Evolutionary conservation across 2,329 filamentous ascomycete species (phyloP), one percentile per base, ranked within the genome.

Genomic region (Aspergillus piperis): DNA sequence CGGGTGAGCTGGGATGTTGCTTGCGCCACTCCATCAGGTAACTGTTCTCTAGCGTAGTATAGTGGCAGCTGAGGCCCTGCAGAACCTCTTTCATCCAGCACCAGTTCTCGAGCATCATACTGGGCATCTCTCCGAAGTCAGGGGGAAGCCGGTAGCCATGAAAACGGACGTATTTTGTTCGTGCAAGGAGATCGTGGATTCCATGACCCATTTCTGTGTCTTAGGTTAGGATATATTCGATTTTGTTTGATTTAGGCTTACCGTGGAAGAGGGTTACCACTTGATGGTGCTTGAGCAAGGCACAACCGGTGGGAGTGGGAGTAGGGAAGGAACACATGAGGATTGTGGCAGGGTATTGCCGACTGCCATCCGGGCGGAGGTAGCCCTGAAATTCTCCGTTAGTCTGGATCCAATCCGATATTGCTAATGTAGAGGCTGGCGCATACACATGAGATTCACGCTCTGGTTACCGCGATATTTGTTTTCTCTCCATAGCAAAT

Each of bases 61-160:
- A 32, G 25, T 50, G 47, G 5, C 47, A 19, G 23, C 47, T 50
- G 15, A 50, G 47, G 0, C 25, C 25, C 13, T 50, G 25, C 3
- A 50, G 27, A n/a, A 30, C 25, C 2, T 50, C 27, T 30, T 50
- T 50, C 47, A 32, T 50, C 47, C 27, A 50, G 13, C 47, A 50
- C 47, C 47, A 50, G 25, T 50, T 50, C 25, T 50, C 47, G 8
- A 50, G 47, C 47, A 50, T 50, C 23, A 50, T 27, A 10, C 47
- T 50, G 3, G 47, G 47, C 47, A 50, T 50, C 25, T 50, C 47
- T 1, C 47, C 47, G 11, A 50, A 50, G 8, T 50, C 47, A 17
- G 47, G 47, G 7, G 47, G 47, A 1, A 50, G 47, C 3, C 23
- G 25, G 5, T 50, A 50, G 8, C 47, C 47, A 15, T 50, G 47